Evolutionary conservation across 2,329 filamentous ascomycete genomes (phyloP).

Genomic region (Dactylellina parvicollis): DNA sequence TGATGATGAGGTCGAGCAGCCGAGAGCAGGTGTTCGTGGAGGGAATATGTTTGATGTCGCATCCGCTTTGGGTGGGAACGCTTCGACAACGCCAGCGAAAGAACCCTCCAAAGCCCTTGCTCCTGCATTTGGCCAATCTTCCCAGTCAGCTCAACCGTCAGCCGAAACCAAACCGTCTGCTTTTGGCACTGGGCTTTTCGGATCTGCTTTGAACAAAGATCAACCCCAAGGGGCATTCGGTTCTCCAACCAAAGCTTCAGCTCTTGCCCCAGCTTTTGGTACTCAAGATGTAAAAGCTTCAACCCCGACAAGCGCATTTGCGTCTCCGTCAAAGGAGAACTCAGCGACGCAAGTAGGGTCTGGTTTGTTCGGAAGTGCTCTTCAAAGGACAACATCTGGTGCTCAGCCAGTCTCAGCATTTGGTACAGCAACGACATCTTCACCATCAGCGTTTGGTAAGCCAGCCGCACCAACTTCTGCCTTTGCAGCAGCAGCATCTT

Average conservation of each 20-base stretch:
- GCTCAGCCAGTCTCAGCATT: conserved; percentile 17
- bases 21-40: conserved; percentile 37
- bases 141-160: conserved; percentile 1
- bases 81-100: conserved; percentile 25
- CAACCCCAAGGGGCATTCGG: conserved; percentile 39
- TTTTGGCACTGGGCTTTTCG: conserved; percentile 48
- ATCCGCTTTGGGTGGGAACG: conserved; percentile 5
- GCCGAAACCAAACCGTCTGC: conserved; percentile 25
- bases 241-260: conserved; percentile 17
- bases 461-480: conserved; percentile 14
- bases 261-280: conserved; percentile 45
- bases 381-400: conserved; percentile 34
- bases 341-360: conserved; percentile 20
- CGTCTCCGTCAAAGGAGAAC: conserved; percentile 26
- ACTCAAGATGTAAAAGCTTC: conserved; percentile 22
- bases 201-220: conserved; percentile 46
- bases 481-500: conserved; percentile 10
- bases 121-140: conserved; percentile 36
- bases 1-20: conserved; percentile 45
- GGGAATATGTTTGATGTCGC: conserved; percentile 50
- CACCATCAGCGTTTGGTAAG: conserved; percentile 29
- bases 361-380: conserved; percentile 46
- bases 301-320: conserved; percentile 30
- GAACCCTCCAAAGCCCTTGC: conserved; percentile 34
- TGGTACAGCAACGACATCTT: not conserved